Evolutionary conservation across 2,329 filamentous ascomycete species (phyloP).

Genomic region (Acephala macrosclerotiorum): DNA sequence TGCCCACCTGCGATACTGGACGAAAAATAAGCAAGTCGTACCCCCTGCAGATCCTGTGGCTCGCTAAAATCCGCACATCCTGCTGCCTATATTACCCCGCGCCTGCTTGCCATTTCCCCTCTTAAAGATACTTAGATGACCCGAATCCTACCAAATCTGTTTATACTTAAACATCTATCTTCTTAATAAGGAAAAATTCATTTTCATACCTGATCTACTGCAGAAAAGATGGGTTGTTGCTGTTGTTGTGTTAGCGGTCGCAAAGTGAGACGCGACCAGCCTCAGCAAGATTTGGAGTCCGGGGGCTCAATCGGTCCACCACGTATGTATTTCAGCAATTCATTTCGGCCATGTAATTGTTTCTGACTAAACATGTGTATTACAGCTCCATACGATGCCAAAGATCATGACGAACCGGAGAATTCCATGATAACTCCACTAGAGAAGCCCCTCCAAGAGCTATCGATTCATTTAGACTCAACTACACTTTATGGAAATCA

Average conservation of each 20-base stretch:
- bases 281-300: not conserved
- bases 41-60: too few relatives aligned
- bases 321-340: not conserved
- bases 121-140: too few relatives aligned
- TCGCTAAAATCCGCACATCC: too few relatives aligned
- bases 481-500: not conserved
- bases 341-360: not conserved
- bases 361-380: not conserved
- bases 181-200: too few relatives aligned
- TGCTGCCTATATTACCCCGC: too few relatives aligned
- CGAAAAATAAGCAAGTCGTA: too few relatives aligned
- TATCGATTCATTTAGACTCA: too few relatives aligned
- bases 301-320: slow-evolving; percentile 1
- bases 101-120: too few relatives aligned
- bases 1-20: too few relatives aligned
- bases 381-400: slow-evolving; percentile 5
- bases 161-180: too few relatives aligned
- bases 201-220: too few relatives aligned
- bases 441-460: not conserved
- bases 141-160: too few relatives aligned
- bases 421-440: not conserved
- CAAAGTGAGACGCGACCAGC: not conserved
- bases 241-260: not conserved
- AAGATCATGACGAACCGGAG: not conserved
- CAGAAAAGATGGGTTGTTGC: slow-evolving; percentile 11